These are phyloP conservation scores for Aspergillus unguis DNA, from an alignment of 2,329 filamentous ascomycete genomes.

Conservation along the genomic window DNA sequence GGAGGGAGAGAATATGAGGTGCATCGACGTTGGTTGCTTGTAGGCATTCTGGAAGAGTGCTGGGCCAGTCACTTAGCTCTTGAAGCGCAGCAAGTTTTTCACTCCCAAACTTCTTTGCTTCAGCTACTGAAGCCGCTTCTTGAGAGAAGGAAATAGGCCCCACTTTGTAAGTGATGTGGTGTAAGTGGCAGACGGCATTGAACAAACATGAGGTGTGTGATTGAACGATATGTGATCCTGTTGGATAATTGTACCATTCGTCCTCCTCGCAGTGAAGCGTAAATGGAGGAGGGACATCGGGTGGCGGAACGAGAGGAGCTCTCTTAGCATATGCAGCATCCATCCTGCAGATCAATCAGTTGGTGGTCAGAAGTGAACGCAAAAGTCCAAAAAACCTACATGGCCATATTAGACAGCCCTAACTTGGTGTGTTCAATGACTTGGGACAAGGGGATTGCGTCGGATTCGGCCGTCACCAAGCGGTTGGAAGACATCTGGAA, in stretches of 20 bases:
- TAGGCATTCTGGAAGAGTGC: conserved; percentile 14
- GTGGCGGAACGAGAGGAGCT: conserved; percentile 16
- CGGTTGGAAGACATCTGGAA: conserved; percentile 13
- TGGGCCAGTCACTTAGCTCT: conserved; percentile 19
- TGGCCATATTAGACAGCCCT: conserved; percentile 27
- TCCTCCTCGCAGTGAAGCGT: conserved; percentile 15
- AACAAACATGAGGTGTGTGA: conserved; percentile 21
- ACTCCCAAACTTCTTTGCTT: conserved; percentile 9
- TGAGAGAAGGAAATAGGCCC: conserved; percentile 17
- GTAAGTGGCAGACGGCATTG: conserved; percentile 20
- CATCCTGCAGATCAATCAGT: conserved; percentile 18
- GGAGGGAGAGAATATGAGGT: conserved; percentile 23
- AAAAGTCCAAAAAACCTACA: conserved; percentile 18
- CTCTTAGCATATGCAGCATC: conserved; percentile 22
- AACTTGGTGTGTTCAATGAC: conserved; percentile 20
- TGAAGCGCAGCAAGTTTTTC: conserved; percentile 15
- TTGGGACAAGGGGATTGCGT: conserved; percentile 14
- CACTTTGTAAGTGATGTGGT: conserved; percentile 20
- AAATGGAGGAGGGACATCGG: conserved; percentile 9
- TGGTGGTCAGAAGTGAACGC: not conserved
- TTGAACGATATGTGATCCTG: conserved; percentile 15
- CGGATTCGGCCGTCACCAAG: conserved; percentile 15
- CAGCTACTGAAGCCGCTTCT: not conserved
- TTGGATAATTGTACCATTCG: conserved; percentile 18
- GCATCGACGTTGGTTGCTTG: conserved; percentile 11